Evolutionary conservation across 1,139 yeast species (phyloP).

Genomic region (Hansenula sp.): DNA sequence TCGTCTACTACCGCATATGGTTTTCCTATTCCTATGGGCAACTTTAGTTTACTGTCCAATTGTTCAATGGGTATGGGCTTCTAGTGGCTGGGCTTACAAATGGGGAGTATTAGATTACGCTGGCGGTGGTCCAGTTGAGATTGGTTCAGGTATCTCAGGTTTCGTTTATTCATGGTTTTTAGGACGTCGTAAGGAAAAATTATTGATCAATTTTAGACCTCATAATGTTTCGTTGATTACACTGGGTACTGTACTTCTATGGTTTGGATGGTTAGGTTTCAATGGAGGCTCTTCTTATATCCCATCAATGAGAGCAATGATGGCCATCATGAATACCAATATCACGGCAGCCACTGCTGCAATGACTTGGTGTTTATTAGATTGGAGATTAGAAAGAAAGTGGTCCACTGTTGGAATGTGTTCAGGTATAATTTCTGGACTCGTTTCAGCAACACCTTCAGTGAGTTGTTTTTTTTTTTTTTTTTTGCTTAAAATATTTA

Average conservation of each 20-base stretch:
- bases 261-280: conserved; percentile 89
- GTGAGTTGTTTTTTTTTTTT: too few species aligned
- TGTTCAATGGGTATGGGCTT: conserved; percentile 93
- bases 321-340: conserved; percentile 88
- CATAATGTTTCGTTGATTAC: conserved; percentile 83
- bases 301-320: conserved; percentile 46
- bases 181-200: conserved; percentile 79
- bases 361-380: conserved; percentile 86
- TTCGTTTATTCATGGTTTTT: conserved; percentile 79
- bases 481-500: too few species aligned
- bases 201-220: conserved; percentile 87
- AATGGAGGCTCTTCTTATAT: conserved; percentile 77
- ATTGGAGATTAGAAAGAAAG: conserved; percentile 80
- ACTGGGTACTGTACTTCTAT: conserved; percentile 65
- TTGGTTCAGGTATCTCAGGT: conserved; percentile 86
- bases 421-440: conserved; percentile 92
- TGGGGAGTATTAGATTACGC: conserved; percentile 97
- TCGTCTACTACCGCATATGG: conserved; percentile 76
- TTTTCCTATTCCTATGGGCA: conserved; percentile 83
- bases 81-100: conserved; percentile 87
- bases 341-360: conserved; percentile 90
- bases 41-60: conserved; percentile 91
- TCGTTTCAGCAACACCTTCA: conserved; percentile 98
- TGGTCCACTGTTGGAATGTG: conserved; percentile 96
- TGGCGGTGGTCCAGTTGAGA: conserved; percentile 97